A percentile compares a stretch with the other conserved stretches of the same genome.
Conservation (phyloP, 2,329 filamentous ascomycete species). For the Hypoxylon sp. region DNA sequence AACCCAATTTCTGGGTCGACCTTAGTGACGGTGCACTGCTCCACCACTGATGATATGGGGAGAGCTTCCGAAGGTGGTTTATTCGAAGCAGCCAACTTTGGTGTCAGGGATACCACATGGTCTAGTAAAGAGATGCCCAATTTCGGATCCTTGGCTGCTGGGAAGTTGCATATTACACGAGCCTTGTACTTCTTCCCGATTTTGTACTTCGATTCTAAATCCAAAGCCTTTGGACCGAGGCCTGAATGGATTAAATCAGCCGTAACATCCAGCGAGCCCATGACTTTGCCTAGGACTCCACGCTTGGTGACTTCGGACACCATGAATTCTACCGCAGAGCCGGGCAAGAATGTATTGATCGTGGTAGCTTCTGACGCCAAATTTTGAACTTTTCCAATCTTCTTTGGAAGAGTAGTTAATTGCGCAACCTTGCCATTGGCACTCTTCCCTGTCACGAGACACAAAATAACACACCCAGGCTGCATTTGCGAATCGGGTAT, state of each 20-base stretch:
- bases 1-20: constrained; percentile 86
- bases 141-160: constrained; percentile 82
- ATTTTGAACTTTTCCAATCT: constrained; percentile 76
- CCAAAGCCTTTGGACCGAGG: constrained; percentile 75
- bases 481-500: constrained; percentile 78
- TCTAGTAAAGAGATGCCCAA: constrained; percentile 89
- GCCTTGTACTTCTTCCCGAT: constrained; percentile 87
- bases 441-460: constrained; percentile 81
- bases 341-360: constrained; percentile 90
- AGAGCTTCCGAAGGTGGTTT: constrained; percentile 71
- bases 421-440: constrained; percentile 88
- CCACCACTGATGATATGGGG: constrained; percentile 80
- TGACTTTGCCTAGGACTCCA: constrained; percentile 90
- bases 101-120: constrained; percentile 78
- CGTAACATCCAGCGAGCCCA: constrained; percentile 91
- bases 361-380: constrained; percentile 83
- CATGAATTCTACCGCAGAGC: constrained; percentile 88
- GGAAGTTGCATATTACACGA: constrained; percentile 90
- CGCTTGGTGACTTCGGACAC: constrained; percentile 80
- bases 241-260: constrained; percentile 93
- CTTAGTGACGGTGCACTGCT: constrained; percentile 82
- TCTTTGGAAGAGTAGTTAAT: constrained; percentile 80
- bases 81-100: constrained; percentile 60
- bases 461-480: constrained; percentile 87
- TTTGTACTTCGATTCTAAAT: constrained; percentile 84